A percentile compares a stretch with the other conserved stretches of the same genome.
phyloP scores from a whole-genome alignment of 495 filamentous ascomycete species.

The Pyronema domesticum region DNA sequence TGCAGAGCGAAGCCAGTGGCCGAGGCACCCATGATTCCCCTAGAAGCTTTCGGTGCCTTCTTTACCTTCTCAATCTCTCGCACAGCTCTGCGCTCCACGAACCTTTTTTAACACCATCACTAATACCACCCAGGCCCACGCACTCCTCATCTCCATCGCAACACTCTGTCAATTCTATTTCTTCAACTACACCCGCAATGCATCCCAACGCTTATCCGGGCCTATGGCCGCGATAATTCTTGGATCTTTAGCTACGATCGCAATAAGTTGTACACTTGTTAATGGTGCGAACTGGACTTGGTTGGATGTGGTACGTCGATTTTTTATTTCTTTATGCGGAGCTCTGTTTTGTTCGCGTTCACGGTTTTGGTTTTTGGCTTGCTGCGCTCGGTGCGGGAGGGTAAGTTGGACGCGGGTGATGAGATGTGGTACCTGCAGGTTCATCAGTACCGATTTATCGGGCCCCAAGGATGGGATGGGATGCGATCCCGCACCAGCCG shows the following conservation, averaged over 20 bases:
- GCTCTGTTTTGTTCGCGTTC: too few relatives aligned
- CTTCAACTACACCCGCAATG: conserved; percentile 23
- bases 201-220: conserved; percentile 40
- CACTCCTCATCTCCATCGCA: conserved; percentile 46
- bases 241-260: conserved; percentile 44
- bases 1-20: too few relatives aligned
- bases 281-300: conserved; percentile 42
- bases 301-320: conserved; percentile 57
- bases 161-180: conserved; percentile 57
- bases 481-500: too few relatives aligned
- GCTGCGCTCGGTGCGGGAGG: too few relatives aligned
- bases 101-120: too few relatives aligned
- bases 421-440: too few relatives aligned
- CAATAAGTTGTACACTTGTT: conserved; percentile 38
- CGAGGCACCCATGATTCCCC: neutral
- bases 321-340: neutral
- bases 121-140: conserved; percentile 34
- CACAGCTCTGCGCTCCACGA: neutral
- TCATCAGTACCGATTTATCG: too few relatives aligned
- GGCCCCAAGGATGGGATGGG: too few relatives aligned
- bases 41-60: neutral
- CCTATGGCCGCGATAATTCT: conserved; percentile 47
- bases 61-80: neutral
- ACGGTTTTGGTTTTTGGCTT: too few relatives aligned
- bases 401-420: too few relatives aligned